These are phyloP conservation scores for Saussurea involucrata DNA, from an alignment of 129 eudicot genomes.

Conservation along the genomic window DNA sequence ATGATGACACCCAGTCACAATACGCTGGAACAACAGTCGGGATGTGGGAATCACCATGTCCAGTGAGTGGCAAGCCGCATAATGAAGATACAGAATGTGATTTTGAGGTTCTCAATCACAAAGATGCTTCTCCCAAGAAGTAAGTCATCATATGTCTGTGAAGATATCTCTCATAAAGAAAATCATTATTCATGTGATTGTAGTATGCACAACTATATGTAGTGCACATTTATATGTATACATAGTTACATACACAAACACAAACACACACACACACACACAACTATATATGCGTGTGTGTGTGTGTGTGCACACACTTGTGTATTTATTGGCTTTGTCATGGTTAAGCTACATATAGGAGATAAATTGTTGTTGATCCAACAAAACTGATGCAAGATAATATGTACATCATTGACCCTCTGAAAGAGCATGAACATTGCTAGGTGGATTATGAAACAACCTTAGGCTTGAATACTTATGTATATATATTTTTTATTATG, in stretches of 20 bases:
- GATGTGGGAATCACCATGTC: slow-evolving; percentile 13
- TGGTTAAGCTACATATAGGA: neutral
- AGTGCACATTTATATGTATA: too few species aligned
- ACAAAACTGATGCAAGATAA: neutral
- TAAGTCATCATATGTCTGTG: slow-evolving; percentile 10
- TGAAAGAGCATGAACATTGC: neutral
- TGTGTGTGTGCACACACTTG: neutral
- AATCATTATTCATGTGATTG: neutral
- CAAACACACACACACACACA: too few species aligned
- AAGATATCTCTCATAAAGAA: neutral
- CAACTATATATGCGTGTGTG: neutral
- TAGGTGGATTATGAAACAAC: neutral
- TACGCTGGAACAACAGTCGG: neutral
- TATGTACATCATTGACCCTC: neutral
- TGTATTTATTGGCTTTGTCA: neutral
- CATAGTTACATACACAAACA: too few species aligned
- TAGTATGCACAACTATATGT: neutral
- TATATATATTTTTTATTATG: neutral
- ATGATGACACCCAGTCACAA: neutral
- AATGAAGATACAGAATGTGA: neutral
- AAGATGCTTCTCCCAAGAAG: slow-evolving; percentile 2
- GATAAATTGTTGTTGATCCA: neutral
- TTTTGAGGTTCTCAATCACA: neutral
- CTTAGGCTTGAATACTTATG: neutral
- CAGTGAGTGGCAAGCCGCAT: neutral